Percentiles rank a stretch among this genome's conserved stretches.
phyloP scores from a whole-genome alignment of 495 filamentous ascomycete genomes.

The Physcia stellaris region DNA sequence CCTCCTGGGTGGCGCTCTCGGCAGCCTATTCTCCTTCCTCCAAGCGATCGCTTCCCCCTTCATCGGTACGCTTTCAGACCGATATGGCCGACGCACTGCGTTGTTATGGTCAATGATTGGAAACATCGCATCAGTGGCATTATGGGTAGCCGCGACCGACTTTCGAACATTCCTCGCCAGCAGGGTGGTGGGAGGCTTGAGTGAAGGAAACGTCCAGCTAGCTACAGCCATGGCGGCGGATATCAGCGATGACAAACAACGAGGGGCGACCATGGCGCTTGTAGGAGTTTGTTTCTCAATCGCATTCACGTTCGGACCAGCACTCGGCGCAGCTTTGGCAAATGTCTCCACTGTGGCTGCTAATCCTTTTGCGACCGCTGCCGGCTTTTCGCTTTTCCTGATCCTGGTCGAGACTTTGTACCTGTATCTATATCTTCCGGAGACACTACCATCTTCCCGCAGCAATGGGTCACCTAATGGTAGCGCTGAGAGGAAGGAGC shows the following conservation, averaged over 20 bases:
- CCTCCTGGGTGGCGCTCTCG: conserved; percentile 84
- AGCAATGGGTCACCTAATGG: conserved; percentile 5
- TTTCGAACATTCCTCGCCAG: conserved; percentile 93
- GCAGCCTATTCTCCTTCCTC: conserved; percentile 82
- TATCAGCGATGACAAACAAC: conserved; percentile 67
- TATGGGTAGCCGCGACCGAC: conserved; percentile 86
- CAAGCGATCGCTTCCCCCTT: conserved; percentile 88
- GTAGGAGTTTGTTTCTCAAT: conserved; percentile 95
- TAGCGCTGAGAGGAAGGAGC: neutral
- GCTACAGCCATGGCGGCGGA: conserved; percentile 96
- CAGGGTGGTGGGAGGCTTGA: conserved; percentile 81
- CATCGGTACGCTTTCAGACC: conserved; percentile 80
- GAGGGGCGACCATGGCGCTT: conserved; percentile 86
- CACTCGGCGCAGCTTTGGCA: conserved; percentile 73
- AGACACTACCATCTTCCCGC: conserved; percentile 53
- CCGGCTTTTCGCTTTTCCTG: conserved; percentile 66
- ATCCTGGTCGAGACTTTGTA: conserved; percentile 79
- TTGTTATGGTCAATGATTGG: conserved; percentile 89
- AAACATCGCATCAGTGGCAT: conserved; percentile 79
- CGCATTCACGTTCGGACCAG: conserved; percentile 91
- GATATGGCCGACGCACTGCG: conserved; percentile 74
- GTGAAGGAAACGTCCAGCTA: conserved; percentile 93
- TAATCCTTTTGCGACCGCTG: conserved; percentile 89
- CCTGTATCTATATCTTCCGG: conserved; percentile 75
- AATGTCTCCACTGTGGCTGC: conserved; percentile 59